Conservation (phyloP, 2,329 filamentous ascomycete species). For the Fusarium vanettenii region DNA sequence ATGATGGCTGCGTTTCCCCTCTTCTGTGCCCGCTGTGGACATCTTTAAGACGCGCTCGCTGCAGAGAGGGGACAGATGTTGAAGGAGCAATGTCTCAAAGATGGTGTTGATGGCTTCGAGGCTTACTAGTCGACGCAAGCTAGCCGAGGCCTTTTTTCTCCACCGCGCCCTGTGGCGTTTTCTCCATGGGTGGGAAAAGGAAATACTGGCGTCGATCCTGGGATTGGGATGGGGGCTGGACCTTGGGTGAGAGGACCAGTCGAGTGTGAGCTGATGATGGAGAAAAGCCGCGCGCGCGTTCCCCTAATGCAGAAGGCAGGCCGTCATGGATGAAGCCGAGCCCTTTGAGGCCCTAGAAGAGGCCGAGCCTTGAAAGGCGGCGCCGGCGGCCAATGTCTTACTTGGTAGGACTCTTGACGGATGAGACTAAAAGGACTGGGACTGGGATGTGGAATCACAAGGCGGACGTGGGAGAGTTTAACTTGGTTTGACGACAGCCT, state of each 20-base stretch:
- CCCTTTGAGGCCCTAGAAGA: not conserved
- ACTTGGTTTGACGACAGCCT: slow-evolving; percentile 21
- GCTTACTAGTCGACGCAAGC: slow-evolving; percentile 23
- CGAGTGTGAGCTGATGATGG: slow-evolving; percentile 23
- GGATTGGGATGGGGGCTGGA: slow-evolving; percentile 16
- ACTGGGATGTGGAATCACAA: slow-evolving; percentile 9
- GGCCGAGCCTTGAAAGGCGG: not conserved
- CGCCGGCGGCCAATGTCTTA: not conserved
- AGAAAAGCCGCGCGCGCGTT: slow-evolving; percentile 10
- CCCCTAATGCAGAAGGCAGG: slow-evolving; percentile 8
- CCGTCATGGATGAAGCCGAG: not conserved
- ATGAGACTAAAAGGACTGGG: slow-evolving; percentile 5
- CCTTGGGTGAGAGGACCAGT: not conserved
- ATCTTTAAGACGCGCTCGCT: slow-evolving; percentile 10
- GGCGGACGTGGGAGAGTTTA: slow-evolving; percentile 3
- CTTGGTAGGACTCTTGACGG: not conserved
- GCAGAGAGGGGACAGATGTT: slow-evolving; percentile 2
- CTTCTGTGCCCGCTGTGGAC: not conserved
- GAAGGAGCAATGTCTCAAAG: not conserved
- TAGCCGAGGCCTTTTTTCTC: slow-evolving; percentile 11
- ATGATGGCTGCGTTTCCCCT: slow-evolving; percentile 15
- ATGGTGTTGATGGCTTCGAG: slow-evolving; percentile 10
- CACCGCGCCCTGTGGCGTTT: slow-evolving; percentile 4
- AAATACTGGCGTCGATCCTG: slow-evolving; percentile 28
- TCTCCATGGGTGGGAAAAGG: slow-evolving; percentile 5